These are phyloP conservation scores for Nitzschia sp. DNA, from an alignment of 108 stramenopile genomes.

Conservation along the genomic window DNA sequence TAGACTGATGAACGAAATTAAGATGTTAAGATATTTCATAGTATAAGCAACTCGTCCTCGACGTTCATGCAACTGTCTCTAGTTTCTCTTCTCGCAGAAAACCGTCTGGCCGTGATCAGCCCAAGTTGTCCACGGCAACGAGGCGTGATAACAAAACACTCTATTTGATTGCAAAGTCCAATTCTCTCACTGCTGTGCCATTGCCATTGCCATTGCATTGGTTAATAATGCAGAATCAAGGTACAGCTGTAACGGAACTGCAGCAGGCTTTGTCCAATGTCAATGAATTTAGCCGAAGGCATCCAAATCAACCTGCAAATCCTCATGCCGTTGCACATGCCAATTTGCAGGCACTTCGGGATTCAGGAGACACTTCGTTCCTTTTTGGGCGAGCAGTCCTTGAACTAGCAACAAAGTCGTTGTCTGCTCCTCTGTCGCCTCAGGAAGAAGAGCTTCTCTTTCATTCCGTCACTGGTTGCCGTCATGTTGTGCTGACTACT, in stretches of 20 bases:
- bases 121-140: too few species aligned
- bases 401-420: conserved; percentile 36
- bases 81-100: too few species aligned
- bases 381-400: conserved; percentile 68
- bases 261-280: conserved; percentile 44
- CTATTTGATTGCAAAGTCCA: too few species aligned
- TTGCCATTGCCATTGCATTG: too few species aligned
- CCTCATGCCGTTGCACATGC: conserved; percentile 51
- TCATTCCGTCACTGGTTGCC: conserved; percentile 74
- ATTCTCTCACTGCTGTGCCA: too few species aligned
- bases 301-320: conserved; percentile 39
- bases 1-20: not conserved
- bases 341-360: conserved; percentile 65
- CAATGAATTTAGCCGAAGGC: conserved; percentile 1
- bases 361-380: conserved; percentile 64
- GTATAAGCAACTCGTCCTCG: too few species aligned
- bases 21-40: too few species aligned
- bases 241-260: conserved; percentile 46
- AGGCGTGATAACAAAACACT: too few species aligned
- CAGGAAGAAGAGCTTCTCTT: conserved; percentile 71
- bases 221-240: not conserved
- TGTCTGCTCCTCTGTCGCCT: conserved; percentile 9
- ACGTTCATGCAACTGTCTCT: too few species aligned
- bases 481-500: conserved; percentile 59
- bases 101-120: too few species aligned